Evolutionary conservation across 2,329 filamentous ascomycete genomes (phyloP).

Genomic region (Akanthomyces uredinophilus): DNA sequence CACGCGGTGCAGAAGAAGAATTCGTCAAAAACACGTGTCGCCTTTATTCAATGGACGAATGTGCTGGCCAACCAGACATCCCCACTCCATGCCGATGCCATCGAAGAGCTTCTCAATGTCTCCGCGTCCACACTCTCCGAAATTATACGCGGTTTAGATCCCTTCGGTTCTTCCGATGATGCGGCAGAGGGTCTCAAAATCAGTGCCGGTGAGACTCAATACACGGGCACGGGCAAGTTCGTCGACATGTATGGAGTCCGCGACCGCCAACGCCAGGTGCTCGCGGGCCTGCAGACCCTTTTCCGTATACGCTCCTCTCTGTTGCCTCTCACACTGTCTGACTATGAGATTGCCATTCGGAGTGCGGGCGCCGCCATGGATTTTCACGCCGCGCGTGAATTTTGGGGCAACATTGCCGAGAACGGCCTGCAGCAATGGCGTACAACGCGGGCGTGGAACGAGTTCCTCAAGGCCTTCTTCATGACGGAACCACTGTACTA

Average conservation of each 20-base stretch:
- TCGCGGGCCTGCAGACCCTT: constrained; percentile 32
- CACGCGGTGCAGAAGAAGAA: constrained; percentile 28
- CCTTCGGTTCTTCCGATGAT: constrained; percentile 48
- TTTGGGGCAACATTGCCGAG: constrained; percentile 32
- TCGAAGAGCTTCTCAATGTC: constrained; percentile 34
- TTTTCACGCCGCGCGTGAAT: constrained; percentile 25
- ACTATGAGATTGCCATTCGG: constrained; percentile 42
- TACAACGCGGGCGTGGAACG: constrained; percentile 33
- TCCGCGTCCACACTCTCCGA: constrained; percentile 56
- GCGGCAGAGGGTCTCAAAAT: constrained; percentile 36
- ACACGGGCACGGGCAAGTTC: constrained; percentile 31
- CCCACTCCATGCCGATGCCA: constrained; percentile 22
- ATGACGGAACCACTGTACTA: constrained; percentile 42
- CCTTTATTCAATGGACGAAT: constrained; percentile 26
- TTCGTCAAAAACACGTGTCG: constrained; percentile 19
- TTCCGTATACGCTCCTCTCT: constrained; percentile 28
- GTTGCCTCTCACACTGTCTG: constrained; percentile 29
- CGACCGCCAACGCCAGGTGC: constrained; percentile 33
- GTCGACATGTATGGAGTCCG: constrained; percentile 43
- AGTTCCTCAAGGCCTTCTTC: constrained; percentile 45
- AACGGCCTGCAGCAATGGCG: constrained; percentile 26
- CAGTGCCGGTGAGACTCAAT: constrained; percentile 34
- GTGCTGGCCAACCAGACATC: constrained; percentile 18
- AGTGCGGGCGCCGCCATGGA: constrained; percentile 43
- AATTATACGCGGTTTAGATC: constrained; percentile 58